phyloP scores from a whole-genome alignment of 2,329 filamentous ascomycete genomes.

The Cladosporium sp. region DNA sequence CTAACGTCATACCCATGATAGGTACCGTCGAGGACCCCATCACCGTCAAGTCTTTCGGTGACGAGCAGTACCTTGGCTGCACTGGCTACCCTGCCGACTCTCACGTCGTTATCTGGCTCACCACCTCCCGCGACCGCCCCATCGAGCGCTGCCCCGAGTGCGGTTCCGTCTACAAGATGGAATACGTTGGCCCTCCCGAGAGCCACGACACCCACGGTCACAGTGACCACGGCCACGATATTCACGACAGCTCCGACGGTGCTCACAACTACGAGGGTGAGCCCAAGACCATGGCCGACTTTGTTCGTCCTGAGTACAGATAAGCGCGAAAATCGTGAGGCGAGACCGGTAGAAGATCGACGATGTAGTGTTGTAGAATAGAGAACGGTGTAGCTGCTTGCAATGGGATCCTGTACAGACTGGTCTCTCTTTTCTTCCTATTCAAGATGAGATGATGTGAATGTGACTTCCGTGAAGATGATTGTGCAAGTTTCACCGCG shows the following conservation, averaged over 20 bases:
- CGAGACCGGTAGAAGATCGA: background rate
- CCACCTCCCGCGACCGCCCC: conserved; percentile 81
- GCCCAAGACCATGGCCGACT: conserved; percentile 96
- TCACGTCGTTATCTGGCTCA: conserved; percentile 85
- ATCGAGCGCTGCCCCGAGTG: conserved; percentile 95
- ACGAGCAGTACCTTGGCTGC: conserved; percentile 96
- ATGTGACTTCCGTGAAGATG: too few relatives aligned
- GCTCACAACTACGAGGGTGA: conserved; percentile 60
- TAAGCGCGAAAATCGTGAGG: conserved; percentile 43
- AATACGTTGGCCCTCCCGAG: conserved; percentile 82
- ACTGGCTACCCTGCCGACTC: conserved; percentile 91
- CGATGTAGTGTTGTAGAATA: conserved; percentile 12
- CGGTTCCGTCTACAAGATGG: conserved; percentile 95
- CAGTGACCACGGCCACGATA: conserved; percentile 37
- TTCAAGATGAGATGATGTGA: background rate
- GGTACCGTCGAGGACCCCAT: conserved; percentile 89
- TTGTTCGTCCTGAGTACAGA: conserved; percentile 89
- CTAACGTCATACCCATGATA: conserved; percentile 33
- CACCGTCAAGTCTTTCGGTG: conserved; percentile 80
- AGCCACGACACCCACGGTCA: conserved; percentile 55
- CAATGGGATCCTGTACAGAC: conserved; percentile 13
- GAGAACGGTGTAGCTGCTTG: conserved; percentile 10
- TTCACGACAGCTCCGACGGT: conserved; percentile 47
- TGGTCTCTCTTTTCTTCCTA: conserved; percentile 4
- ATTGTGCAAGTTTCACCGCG: too few relatives aligned